Evolutionary conservation across 805 yeast species (phyloP).

Genomic region (Metschnikowia cubensis): DNA sequence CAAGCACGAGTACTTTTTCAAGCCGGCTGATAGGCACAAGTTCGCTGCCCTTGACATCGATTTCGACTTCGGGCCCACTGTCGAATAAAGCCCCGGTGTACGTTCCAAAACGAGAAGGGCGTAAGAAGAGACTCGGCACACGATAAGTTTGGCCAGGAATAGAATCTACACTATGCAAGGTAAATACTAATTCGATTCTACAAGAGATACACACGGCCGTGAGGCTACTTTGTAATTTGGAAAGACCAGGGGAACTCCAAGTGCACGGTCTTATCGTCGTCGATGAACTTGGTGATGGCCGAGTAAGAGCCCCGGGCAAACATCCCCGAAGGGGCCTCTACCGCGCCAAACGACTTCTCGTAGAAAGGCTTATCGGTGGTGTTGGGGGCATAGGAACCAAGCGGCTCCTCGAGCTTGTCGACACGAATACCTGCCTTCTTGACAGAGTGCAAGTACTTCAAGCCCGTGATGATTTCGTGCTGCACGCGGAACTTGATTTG

Average conservation of each 20-base stretch:
- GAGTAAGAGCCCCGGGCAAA: conserved; percentile 83
- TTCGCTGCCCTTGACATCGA: no score
- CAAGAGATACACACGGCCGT: neutral
- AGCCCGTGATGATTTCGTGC: conserved; percentile 87
- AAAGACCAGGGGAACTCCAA: conserved; percentile 81
- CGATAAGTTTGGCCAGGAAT: neutral
- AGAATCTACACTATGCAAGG: neutral
- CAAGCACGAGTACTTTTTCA: neutral
- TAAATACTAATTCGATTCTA: neutral
- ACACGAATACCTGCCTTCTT: conserved; percentile 86
- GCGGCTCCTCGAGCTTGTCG: conserved; percentile 80
- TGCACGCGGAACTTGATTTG: conserved; percentile 78
- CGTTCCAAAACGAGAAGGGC: conserved; percentile 24
- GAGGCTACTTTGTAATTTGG: conserved; percentile 59
- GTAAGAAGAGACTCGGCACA: conserved; percentile 15
- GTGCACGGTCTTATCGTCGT: conserved; percentile 77
- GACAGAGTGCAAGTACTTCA: conserved; percentile 77
- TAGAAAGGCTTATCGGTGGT: conserved; percentile 77
- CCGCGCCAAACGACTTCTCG: conserved; percentile 50
- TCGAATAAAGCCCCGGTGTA: conserved; percentile 31
- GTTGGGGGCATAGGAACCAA: conserved; percentile 89
- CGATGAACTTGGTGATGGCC: conserved; percentile 77
- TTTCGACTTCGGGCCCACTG: no score
- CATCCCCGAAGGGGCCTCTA: conserved; percentile 89
- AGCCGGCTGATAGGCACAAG: neutral